Conservation (phyloP, 164 flowering plant species). For the Stephania yunnanensis region DNA sequence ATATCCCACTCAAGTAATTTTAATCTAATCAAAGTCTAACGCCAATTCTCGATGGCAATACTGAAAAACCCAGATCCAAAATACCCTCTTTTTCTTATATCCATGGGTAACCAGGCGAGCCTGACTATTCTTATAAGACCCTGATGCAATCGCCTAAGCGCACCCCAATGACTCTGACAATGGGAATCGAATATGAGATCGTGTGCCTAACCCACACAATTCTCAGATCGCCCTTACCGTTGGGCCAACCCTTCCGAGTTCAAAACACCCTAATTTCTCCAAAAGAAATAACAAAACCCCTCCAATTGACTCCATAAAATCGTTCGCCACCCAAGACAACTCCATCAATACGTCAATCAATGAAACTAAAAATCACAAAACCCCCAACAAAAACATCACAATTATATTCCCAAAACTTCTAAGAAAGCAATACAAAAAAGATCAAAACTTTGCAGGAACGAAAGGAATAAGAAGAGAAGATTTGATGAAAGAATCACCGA, state of each 20-base stretch:
- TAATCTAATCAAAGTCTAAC: too few relatives aligned
- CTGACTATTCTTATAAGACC: too few relatives aligned
- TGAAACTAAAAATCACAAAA: not conserved
- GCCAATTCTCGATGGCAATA: too few relatives aligned
- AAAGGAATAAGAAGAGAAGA: not conserved
- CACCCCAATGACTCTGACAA: too few relatives aligned
- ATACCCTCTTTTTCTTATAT: too few relatives aligned
- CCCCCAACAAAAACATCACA: not conserved
- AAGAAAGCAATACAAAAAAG: not conserved
- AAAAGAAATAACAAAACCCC: not conserved
- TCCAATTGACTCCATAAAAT: not conserved
- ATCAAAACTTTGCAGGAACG: not conserved
- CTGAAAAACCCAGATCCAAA: not conserved
- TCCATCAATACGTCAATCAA: not conserved
- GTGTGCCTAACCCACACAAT: too few relatives aligned
- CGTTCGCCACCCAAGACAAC: too few relatives aligned
- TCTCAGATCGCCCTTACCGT: too few relatives aligned
- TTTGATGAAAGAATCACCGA: slow-evolving; percentile 40
- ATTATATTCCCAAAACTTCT: not conserved
- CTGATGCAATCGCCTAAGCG: too few relatives aligned
- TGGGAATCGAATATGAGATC: too few relatives aligned
- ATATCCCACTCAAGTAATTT: not conserved
- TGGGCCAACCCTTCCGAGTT: too few relatives aligned
- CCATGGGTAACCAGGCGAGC: too few relatives aligned
- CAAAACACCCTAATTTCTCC: not conserved